Evolutionary conservation across 2,329 filamentous ascomycete species (phyloP).

Genomic region (Neofusicoccum ribis): DNA sequence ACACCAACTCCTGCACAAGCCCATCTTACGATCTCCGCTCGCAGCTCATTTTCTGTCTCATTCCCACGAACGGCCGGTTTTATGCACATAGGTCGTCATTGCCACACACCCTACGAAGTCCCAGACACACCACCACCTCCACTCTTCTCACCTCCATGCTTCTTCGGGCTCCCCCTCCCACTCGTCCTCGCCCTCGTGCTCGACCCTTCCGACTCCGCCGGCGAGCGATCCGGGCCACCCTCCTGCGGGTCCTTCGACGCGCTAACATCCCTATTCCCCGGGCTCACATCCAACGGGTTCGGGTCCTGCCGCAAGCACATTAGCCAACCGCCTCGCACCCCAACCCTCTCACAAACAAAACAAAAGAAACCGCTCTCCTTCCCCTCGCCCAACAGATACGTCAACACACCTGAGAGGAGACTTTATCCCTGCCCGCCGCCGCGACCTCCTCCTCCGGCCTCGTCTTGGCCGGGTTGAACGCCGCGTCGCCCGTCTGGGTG

Average conservation of each 20-base stretch:
- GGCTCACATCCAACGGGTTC: slow-evolving; percentile 60
- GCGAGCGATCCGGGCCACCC: slow-evolving; percentile 41
- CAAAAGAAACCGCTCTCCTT: background rate
- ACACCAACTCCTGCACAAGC: no score
- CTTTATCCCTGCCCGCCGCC: slow-evolving; percentile 32
- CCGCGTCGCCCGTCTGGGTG: slow-evolving; percentile 56
- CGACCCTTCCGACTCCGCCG: slow-evolving; percentile 41
- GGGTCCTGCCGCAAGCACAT: slow-evolving; percentile 27
- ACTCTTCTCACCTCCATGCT: slow-evolving; percentile 5
- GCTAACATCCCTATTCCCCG: slow-evolving; percentile 61
- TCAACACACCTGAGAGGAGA: slow-evolving; percentile 10
- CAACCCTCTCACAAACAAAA: background rate
- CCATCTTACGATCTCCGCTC: no score
- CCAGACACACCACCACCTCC: background rate
- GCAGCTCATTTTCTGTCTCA: no score
- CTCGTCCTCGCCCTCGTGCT: slow-evolving; percentile 34
- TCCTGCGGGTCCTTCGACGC: slow-evolving; percentile 47
- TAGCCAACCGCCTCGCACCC: background rate
- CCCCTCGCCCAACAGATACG: background rate
- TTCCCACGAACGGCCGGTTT: no score
- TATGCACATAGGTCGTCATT: no score
- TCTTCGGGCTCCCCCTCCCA: slow-evolving; percentile 32
- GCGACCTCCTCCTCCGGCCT: slow-evolving; percentile 62
- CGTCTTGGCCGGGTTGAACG: slow-evolving; percentile 70
- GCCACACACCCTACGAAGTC: no score